These are phyloP conservation scores for Pestalotiopsis sp. DNA, from an alignment of 2,329 filamentous ascomycete species.

Conservation along the genomic window DNA sequence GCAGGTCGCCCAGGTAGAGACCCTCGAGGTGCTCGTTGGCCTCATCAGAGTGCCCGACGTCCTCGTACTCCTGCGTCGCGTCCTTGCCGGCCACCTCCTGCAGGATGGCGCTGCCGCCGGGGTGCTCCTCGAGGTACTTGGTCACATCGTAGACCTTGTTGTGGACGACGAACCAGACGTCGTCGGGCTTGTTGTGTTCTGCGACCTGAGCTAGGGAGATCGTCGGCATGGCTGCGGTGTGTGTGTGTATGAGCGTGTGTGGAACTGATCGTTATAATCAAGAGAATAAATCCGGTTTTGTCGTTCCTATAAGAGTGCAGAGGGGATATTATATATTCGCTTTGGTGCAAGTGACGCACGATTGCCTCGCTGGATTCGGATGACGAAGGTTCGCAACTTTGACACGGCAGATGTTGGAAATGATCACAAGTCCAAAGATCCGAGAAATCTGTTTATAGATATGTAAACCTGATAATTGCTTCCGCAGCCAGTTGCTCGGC, in stretches of 20 bases:
- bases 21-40: constrained; percentile 4
- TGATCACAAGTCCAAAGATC: not conserved
- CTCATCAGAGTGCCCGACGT: constrained; percentile 10
- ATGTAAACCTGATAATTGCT: not conserved
- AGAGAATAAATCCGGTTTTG: not conserved
- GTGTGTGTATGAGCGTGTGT: not conserved
- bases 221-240: constrained; percentile 1
- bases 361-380: not conserved
- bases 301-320: not conserved
- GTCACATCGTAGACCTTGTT: constrained; percentile 10
- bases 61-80: constrained; percentile 7
- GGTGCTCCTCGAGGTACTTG: constrained; percentile 10
- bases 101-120: not conserved
- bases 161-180: constrained; percentile 11
- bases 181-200: constrained; percentile 2
- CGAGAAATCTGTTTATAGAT: constrained; percentile 7
- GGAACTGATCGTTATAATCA: not conserved
- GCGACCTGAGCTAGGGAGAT: not conserved
- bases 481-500: not conserved
- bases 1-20: not conserved
- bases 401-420: not conserved
- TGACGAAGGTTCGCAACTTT: not conserved
- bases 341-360: not conserved
- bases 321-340: not conserved
- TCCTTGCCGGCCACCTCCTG: constrained; percentile 5